These are phyloP conservation scores for Ettlia oleoabundans DNA, from an alignment of 139 green algal genomes.

Conservation along the genomic window DNA sequence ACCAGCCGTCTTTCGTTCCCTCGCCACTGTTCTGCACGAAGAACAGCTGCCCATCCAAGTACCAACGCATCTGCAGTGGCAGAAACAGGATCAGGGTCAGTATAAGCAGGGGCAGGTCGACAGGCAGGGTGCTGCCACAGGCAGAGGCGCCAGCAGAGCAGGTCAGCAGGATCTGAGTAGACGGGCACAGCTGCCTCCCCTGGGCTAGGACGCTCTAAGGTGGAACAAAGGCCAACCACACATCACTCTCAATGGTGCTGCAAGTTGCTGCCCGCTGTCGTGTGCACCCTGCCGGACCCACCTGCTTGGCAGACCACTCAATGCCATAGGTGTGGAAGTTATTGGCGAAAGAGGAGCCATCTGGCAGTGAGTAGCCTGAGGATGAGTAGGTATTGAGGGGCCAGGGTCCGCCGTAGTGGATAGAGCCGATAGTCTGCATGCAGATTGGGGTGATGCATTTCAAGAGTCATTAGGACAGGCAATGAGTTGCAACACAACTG, in stretches of 20 bases:
- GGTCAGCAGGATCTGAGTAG: too few relatives aligned
- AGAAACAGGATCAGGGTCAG: background rate
- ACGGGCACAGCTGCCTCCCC: too few relatives aligned
- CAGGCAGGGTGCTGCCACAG: background rate
- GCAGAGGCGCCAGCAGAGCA: background rate
- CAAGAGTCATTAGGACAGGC: too few relatives aligned
- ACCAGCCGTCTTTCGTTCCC: constrained; percentile 31
- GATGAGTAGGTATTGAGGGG: background rate
- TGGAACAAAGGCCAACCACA: too few relatives aligned
- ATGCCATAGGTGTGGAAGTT: background rate
- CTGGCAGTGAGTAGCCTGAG: background rate
- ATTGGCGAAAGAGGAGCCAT: background rate
- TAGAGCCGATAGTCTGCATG: background rate
- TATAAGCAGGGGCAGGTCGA: background rate
- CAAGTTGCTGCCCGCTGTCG: too few relatives aligned
- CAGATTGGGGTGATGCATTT: too few relatives aligned
- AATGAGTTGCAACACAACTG: too few relatives aligned
- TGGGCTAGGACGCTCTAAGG: too few relatives aligned
- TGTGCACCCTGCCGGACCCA: too few relatives aligned
- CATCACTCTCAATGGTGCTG: too few relatives aligned
- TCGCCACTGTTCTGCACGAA: background rate
- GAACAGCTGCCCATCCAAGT: constrained; percentile 42
- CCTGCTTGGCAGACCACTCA: background rate
- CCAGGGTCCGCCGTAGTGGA: background rate
- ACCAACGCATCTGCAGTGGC: constrained; percentile 23